Base-by-base conservation (phyloP, 306 rosid species). In the Potentilla sterilis region DNA sequence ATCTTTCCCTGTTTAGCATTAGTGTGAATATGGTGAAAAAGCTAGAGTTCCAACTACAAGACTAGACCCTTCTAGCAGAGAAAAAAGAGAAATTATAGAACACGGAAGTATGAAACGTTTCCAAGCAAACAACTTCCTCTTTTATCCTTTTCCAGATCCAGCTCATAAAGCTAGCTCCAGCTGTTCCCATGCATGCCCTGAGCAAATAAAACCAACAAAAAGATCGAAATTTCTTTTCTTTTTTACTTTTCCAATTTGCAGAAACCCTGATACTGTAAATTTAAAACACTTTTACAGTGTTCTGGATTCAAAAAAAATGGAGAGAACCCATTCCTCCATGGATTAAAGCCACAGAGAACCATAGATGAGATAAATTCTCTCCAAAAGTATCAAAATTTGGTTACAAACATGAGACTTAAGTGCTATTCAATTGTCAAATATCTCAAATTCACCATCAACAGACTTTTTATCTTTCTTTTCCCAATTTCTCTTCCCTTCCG, bases 61-160 rank as follows among this genome's bases (percentile, higher is more conserved):
- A 37, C 69, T 9, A 19, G 4, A 65, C 13, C 18, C 75, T 82
- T 78, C 73, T 63, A 72, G 66, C 40, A 55, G 70, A 64, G 10
- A 42, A 58, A 58, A 48, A 82, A 78, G 91, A 89, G 84, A 77
- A 81, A 81, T 83, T 75, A 81, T 58, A 73, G 79, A 85, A 80
- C 90, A 93, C 91, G 97, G 81, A 89, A 87, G 86, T 75, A 81
- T 65, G 73, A 74, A 77, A 52, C 65, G 68, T 84, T 80, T 58
- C 80, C 81, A 80, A 76, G 76, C 74, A 74, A 79, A 61, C 78
- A 70, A 75, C 69, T 73, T 73, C 83, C 58, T 69, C 68, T 73
- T 83, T 63, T 42, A 77, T 78, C 51, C 76, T 79, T 79, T 85
- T 85, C 76, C 80, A 84, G 92, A 93, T 89, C 93, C 89, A 86